Evolutionary conservation across 495 filamentous ascomycete species (phyloP).

Genomic region (Thermothielavioides terrestris): DNA sequence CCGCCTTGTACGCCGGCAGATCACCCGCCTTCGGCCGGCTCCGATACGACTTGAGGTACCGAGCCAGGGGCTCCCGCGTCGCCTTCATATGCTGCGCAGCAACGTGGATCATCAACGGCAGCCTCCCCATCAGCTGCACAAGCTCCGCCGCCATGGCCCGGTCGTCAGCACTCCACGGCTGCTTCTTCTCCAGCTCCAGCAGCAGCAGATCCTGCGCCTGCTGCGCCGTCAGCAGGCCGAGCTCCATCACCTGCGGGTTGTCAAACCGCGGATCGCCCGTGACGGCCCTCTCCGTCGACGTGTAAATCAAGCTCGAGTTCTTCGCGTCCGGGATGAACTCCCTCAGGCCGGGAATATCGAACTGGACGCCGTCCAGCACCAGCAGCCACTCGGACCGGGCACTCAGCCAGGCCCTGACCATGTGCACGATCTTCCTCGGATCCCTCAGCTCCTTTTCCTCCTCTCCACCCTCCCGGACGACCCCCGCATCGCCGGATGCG

Average conservation of each 20-base stretch:
- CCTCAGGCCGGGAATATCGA: constrained; percentile 53
- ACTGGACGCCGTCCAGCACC: constrained; percentile 65
- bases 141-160: constrained; percentile 53
- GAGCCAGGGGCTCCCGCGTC: constrained; percentile 59
- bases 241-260: constrained; percentile 62
- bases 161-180: constrained; percentile 51
- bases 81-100: constrained; percentile 66
- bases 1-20: constrained; percentile 56
- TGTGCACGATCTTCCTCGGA: constrained; percentile 46
- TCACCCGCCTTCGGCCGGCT: constrained; percentile 59
- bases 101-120: constrained; percentile 72
- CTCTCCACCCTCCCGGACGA: no score
- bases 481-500: no score
- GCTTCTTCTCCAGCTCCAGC: constrained; percentile 46
- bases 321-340: constrained; percentile 62
- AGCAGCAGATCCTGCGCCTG: constrained; percentile 43
- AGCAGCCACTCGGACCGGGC: constrained; percentile 64
- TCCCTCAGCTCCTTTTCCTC: constrained; percentile 35
- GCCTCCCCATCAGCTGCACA: constrained; percentile 58
- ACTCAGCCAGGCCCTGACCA: constrained; percentile 64
- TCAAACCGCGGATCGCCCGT: constrained; percentile 61
- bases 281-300: constrained; percentile 59
- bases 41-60: constrained; percentile 60
- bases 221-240: constrained; percentile 46
- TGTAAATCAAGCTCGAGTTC: constrained; percentile 67